phyloP scores from a whole-genome alignment of 176 grass and related monocot species.

The Ananas comosus region DNA sequence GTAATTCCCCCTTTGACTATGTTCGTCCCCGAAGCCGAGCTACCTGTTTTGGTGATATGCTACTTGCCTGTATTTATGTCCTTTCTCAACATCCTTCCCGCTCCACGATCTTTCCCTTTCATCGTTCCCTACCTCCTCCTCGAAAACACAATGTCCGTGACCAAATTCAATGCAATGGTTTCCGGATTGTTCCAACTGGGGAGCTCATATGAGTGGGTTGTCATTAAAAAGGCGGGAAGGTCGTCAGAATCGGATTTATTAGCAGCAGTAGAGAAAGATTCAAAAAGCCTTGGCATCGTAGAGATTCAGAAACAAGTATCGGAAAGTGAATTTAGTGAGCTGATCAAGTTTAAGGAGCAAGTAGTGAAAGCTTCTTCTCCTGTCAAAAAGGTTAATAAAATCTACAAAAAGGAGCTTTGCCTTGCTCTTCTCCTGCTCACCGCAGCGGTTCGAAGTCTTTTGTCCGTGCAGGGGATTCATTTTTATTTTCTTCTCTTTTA shows the following conservation, averaged over 20 bases:
- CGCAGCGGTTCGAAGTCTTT: slow-evolving; percentile 52
- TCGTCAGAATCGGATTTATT: slow-evolving; percentile 53
- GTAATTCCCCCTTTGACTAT: slow-evolving; percentile 71
- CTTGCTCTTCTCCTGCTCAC: slow-evolving; percentile 65
- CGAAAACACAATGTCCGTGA: slow-evolving; percentile 83
- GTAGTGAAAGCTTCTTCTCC: slow-evolving; percentile 12
- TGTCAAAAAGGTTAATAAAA: slow-evolving; percentile 45
- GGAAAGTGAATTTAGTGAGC: slow-evolving; percentile 35
- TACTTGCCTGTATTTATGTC: slow-evolving; percentile 71
- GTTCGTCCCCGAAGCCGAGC: slow-evolving; percentile 73
- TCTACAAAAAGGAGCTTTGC: slow-evolving; percentile 73
- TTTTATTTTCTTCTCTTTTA: slow-evolving; percentile 87
- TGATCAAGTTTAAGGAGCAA: slow-evolving; percentile 25
- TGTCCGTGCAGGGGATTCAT: slow-evolving; percentile 77
- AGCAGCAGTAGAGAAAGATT: slow-evolving; percentile 22
- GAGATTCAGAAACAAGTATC: slow-evolving; percentile 45
- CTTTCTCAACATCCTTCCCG: slow-evolving; percentile 61
- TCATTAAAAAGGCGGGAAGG: slow-evolving; percentile 69
- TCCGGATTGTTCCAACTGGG: slow-evolving; percentile 71
- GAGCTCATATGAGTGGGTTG: slow-evolving; percentile 72
- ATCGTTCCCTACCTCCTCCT: slow-evolving; percentile 79
- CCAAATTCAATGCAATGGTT: slow-evolving; percentile 82
- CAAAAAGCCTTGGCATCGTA: slow-evolving; percentile 16
- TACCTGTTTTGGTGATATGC: slow-evolving; percentile 73
- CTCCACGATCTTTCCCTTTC: slow-evolving; percentile 73